Evolutionary conservation across 495 filamentous ascomycete species (phyloP).

Genomic region (Penicillium goetzii): DNA sequence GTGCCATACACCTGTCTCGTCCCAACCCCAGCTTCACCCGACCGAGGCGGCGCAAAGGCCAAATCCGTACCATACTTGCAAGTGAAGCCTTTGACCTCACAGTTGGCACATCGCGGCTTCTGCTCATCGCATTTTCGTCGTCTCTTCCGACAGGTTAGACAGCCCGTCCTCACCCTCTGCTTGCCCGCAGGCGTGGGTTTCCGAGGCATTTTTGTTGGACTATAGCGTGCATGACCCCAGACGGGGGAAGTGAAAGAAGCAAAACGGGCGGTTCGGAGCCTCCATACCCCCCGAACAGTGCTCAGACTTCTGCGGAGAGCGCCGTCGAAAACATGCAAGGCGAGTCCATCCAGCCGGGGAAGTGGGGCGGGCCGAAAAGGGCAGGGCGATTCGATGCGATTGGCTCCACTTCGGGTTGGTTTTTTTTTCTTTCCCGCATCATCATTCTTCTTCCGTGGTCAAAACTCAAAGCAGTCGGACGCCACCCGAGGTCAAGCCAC

Average conservation of each 20-base stretch:
- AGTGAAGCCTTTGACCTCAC: conserved; percentile 33
- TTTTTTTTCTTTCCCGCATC: neutral
- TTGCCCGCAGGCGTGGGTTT: conserved; percentile 35
- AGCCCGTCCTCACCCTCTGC: conserved; percentile 34
- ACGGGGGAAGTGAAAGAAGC: conserved; percentile 12
- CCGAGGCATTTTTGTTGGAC: conserved; percentile 26
- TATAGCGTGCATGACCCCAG: conserved; percentile 23
- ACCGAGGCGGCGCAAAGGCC: conserved; percentile 26
- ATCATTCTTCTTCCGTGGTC: neutral
- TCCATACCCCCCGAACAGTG: conserved; percentile 23
- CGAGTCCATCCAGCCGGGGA: conserved; percentile 7
- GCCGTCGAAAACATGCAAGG: conserved; percentile 4
- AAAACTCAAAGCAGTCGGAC: neutral
- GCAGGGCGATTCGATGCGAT: conserved; percentile 14
- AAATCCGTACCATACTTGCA: conserved; percentile 35
- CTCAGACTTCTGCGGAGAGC: conserved; percentile 9
- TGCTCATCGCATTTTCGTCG: conserved; percentile 38
- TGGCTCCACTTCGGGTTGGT: conserved; percentile 17
- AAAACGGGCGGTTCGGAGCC: conserved; percentile 25
- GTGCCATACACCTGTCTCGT: conserved; percentile 21
- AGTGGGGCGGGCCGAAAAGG: conserved; percentile 13
- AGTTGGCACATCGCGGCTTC: conserved; percentile 35
- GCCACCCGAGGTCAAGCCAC: neutral
- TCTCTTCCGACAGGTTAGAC: conserved; percentile 34
- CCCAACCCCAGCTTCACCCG: conserved; percentile 14